phyloP scores from a whole-genome alignment of 2,329 filamentous ascomycete species.

The Hypoxylon sp. region DNA sequence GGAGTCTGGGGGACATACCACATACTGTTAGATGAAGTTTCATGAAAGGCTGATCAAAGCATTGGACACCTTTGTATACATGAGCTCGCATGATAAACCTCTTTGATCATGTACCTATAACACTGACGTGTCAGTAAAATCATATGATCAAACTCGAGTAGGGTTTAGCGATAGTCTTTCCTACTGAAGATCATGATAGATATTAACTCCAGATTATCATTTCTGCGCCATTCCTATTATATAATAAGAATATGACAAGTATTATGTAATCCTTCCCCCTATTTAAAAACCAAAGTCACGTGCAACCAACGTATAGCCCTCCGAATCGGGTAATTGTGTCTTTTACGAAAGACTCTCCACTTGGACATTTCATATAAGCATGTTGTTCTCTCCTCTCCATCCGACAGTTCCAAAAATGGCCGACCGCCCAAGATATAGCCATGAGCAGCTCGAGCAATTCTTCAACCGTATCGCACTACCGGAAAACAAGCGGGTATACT shows the following conservation, averaged over 20 bases:
- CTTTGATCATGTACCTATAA: not conserved
- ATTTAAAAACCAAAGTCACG: not conserved
- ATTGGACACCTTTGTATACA: conserved; percentile 10
- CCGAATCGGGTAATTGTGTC: not conserved
- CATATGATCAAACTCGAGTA: not conserved
- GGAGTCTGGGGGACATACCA: conserved; percentile 37
- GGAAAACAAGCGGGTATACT: conserved; percentile 20
- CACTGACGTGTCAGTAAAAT: not conserved
- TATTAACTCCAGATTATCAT: not conserved
- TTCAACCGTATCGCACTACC: conserved; percentile 45
- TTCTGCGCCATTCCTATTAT: not conserved
- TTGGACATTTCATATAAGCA: not conserved
- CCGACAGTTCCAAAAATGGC: conserved; percentile 32
- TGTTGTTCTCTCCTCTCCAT: not conserved
- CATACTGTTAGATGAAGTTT: conserved; percentile 8
- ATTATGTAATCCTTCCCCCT: conserved; percentile 13
- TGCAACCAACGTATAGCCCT: not conserved
- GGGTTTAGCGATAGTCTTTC: not conserved
- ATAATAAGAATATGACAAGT: too few species aligned
- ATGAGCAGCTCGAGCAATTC: conserved; percentile 40
- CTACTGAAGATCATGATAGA: not conserved
- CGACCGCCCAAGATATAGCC: conserved; percentile 40
- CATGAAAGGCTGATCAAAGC: conserved; percentile 12
- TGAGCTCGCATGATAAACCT: not conserved
- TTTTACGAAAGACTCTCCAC: not conserved